Conservation (phyloP, 371 early-diverging fungal species). For the Neoconidiobolus thromboides region DNA sequence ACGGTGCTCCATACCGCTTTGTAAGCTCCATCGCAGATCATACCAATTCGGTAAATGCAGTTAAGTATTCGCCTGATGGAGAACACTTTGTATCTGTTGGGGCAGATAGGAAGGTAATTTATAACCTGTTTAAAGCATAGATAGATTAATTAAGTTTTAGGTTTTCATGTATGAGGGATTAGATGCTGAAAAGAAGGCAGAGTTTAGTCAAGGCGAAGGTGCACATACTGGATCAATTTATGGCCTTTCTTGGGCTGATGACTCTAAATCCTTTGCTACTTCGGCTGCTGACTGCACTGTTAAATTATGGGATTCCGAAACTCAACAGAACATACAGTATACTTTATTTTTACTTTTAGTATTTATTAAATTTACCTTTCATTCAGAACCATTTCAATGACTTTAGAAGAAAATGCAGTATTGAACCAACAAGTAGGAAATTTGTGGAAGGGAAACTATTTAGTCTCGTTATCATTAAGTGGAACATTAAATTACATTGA, state of each 20-base stretch:
- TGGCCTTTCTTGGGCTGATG: conserved; percentile 74
- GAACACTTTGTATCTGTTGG: conserved; percentile 70
- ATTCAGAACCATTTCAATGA: neutral
- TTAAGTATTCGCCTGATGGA: conserved; percentile 69
- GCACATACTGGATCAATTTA: conserved; percentile 68
- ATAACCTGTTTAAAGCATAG: neutral
- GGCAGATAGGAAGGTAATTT: conserved; percentile 59
- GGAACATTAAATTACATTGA: conserved; percentile 76
- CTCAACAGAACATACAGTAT: conserved; percentile 47
- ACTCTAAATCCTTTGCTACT: conserved; percentile 53
- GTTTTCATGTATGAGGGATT: conserved; percentile 84
- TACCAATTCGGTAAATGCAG: conserved; percentile 73
- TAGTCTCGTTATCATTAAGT: conserved; percentile 57
- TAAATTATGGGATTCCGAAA: conserved; percentile 80
- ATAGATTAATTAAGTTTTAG: conserved; percentile 12
- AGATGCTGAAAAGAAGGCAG: conserved; percentile 61
- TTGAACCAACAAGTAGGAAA: conserved; percentile 84
- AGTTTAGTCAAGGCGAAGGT: conserved; percentile 24
- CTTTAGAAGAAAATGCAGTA: neutral
- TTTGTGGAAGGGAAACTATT: conserved; percentile 57
- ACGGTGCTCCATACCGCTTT: conserved; percentile 81
- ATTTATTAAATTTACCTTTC: neutral
- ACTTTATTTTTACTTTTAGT: conserved; percentile 2
- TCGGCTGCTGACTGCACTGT: conserved; percentile 73
- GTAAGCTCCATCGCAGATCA: conserved; percentile 53